Conservation (phyloP, 495 filamentous ascomycete genomes). For the Penicillium turbatum region DNA sequence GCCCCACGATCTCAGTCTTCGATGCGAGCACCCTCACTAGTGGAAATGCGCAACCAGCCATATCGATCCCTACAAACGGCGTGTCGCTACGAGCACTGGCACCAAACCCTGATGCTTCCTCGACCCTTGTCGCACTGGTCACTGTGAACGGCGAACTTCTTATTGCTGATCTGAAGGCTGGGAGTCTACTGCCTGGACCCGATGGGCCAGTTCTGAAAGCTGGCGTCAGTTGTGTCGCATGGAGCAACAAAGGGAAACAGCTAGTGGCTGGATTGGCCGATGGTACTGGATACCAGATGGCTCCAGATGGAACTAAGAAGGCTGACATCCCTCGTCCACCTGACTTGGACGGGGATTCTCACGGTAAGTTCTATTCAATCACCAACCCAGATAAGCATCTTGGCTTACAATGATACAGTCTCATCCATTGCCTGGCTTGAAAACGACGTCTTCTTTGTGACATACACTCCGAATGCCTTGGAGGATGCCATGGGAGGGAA, state of each 20-base stretch:
- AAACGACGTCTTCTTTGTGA: conserved; percentile 75
- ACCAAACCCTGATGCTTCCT: conserved; percentile 71
- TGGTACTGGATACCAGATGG: conserved; percentile 79
- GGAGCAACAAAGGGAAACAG: conserved; percentile 92
- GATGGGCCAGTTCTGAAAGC: conserved; percentile 64
- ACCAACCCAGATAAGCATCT: neutral
- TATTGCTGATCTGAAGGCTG: conserved; percentile 73
- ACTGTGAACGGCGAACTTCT: conserved; percentile 74
- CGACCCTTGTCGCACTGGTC: conserved; percentile 66
- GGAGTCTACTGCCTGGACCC: conserved; percentile 53
- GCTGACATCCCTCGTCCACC: conserved; percentile 75
- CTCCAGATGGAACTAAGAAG: conserved; percentile 68
- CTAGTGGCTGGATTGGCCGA: conserved; percentile 82
- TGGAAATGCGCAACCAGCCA: conserved; percentile 59
- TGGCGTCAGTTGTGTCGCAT: conserved; percentile 79
- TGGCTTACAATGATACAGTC: conserved; percentile 47
- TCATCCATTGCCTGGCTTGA: conserved; percentile 87
- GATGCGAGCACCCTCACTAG: conserved; percentile 61
- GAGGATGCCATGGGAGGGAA: conserved; percentile 49
- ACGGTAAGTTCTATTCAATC: conserved; percentile 50
- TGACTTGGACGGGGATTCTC: conserved; percentile 57
- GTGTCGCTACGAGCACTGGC: conserved; percentile 67
- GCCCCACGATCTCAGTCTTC: conserved; percentile 80
- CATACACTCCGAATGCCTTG: conserved; percentile 62
- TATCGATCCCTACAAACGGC: conserved; percentile 74